Base-by-base conservation (phyloP, 2,329 filamentous ascomycete species). In the Metarhizium rileyi region DNA sequence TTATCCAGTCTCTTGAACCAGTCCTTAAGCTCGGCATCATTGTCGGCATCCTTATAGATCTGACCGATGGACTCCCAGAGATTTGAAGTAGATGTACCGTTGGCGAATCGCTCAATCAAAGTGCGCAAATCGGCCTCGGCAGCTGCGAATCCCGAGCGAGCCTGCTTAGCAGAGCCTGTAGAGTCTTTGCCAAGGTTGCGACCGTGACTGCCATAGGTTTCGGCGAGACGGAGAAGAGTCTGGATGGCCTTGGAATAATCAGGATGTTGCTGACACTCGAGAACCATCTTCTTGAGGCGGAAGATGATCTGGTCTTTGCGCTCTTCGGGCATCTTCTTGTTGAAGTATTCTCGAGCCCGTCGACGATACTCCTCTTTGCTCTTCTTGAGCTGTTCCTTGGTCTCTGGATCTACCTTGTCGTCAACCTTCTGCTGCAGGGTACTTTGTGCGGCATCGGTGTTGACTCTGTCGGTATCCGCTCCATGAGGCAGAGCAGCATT, bases 261-360 rank as follows among this genome's bases (percentile, higher is more conserved):
- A 51, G 87, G 81, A 63, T 97, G 93, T 50, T 91, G 87, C 71
- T 98, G 93, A 60, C 95, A 90, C 70, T 98, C 93, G 43, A 96
- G 83, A 36, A 98, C 73, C 86, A 97, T 95, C 81, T 97, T 97
- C 82, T 81, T 98, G 57, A 98, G 71, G 35, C 93, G 87, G 79
- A 83, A 95, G 60, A 96, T 84, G 50, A 84, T 84, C 74, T 95
- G 90, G 7, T 97, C 90, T 53, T 90, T 89, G 52, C 93, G 89
- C 67, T 97, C 90, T 68, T 91, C 73, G 1, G 93, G 90, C 69
- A 98, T 78, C 76, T 97, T 98, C 61, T 83, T 79, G 58, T 81
- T 77, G 49, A 96, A 72, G 65, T 97, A 97, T 57, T 87, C 80
- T 63, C 77, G 82, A 25, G 84, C 75, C 50, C 75, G 66, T 36